Evolutionary conservation across 129 eudicot genomes (phyloP), one percentile per base, ranked within the genome.

Genomic region (Flaveria ramosissima): DNA sequence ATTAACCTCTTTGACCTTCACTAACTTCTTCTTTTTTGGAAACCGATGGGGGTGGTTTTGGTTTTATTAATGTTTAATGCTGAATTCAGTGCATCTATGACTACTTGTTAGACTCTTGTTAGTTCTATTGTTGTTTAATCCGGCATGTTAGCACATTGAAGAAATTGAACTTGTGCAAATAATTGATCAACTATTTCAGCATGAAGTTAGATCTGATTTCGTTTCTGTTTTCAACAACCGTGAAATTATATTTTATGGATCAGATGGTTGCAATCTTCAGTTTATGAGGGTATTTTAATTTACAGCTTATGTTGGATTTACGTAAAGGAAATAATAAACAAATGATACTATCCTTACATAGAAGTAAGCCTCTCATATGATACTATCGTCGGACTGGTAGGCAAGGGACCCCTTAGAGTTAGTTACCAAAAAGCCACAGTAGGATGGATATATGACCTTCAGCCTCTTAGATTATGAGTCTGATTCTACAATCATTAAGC

Each of bases 81-180:
- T 66, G 70, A 65, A 39, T 50, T 50, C 9, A 72, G 59, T 36
- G 77, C 71, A 71, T 70, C 51, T 20, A 14, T 70, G 72, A 43
- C 53, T 36, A 61, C 15, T 61, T 78, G 3, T 7, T 36, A 71
- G 19, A 47, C 52, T 71, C 43, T 67, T 77, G 30, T 67, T 77
- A 41, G 67, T 64, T 68, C 10, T n/a, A 46, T 20, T 53, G 45
- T 52, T 67, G 15, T 55, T 41, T 36, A 63, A 62, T 32, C 67
- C 7, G 41, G 50, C 61, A 21, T 71, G 51, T 26, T 64, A 65
- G 65, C 21, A 45, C 73, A 72, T 51, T 79, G 26, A 79, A 73
- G 69, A 27, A 17, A 66, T 55, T 41, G 51, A 73, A 73, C 68
- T 55, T 42, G 19, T 53, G 64, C 59, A 45, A 42, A 26, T 73